A percentile compares a stretch with the other conserved stretches of the same genome.
These are phyloP conservation scores for Dichomitus squalens DNA, from an alignment of 1,284 basidiomycete species.

Conservation along the genomic window DNA sequence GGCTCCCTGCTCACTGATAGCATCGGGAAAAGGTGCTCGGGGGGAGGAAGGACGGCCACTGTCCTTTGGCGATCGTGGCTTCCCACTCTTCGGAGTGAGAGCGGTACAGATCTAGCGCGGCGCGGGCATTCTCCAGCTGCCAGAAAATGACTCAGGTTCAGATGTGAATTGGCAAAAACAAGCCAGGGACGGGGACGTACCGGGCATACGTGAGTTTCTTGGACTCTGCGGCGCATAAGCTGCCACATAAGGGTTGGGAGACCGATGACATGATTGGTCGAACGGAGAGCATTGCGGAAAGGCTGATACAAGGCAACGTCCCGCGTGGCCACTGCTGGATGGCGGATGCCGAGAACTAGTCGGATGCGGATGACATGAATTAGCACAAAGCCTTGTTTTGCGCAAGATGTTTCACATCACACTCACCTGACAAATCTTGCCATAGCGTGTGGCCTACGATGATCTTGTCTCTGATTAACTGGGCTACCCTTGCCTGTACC, in stretches of 20 bases:
- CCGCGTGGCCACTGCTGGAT: slow-evolving; percentile 76
- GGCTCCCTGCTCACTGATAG: slow-evolving; percentile 49
- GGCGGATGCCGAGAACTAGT: slow-evolving; percentile 78
- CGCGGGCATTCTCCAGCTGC: slow-evolving; percentile 78
- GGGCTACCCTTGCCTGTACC: slow-evolving; percentile 66
- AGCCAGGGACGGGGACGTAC: slow-evolving; percentile 39
- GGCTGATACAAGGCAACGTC: slow-evolving; percentile 82
- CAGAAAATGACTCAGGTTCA: slow-evolving; percentile 9
- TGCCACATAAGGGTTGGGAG: slow-evolving; percentile 79
- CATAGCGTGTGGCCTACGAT: slow-evolving; percentile 76
- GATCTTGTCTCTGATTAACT: slow-evolving; percentile 64
- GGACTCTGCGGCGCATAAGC: slow-evolving; percentile 74
- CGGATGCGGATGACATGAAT: slow-evolving; percentile 4
- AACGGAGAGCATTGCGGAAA: slow-evolving; percentile 68
- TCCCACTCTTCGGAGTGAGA: slow-evolving; percentile 72
- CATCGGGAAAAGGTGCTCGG: slow-evolving; percentile 79
- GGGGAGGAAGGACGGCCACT: slow-evolving; percentile 77
- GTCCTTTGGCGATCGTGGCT: slow-evolving; percentile 52
- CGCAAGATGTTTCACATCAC: neutral
- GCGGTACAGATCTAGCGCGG: slow-evolving; percentile 75
- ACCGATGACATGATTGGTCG: slow-evolving; percentile 66
- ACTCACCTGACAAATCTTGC: slow-evolving; percentile 74
- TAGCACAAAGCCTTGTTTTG: neutral
- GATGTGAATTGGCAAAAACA: neutral
- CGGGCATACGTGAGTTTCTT: slow-evolving; percentile 68